Base-by-base conservation (phyloP, 164 flowering plant species). In the Pachysandra terminalis region DNA sequence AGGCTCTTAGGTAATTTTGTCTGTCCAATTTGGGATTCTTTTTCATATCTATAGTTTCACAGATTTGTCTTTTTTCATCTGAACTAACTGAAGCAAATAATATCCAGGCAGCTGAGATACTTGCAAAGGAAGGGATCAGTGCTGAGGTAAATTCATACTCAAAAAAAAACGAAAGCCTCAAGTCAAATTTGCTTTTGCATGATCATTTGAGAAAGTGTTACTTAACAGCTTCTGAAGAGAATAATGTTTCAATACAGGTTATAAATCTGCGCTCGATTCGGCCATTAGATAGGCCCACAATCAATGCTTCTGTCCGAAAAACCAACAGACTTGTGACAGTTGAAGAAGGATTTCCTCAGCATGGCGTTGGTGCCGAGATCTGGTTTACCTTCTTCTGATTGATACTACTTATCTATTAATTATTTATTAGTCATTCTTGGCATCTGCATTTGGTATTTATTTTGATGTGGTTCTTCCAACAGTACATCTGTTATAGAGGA, bases 321-420 rank as follows among this genome's bases (percentile, higher is more conserved):
- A 95, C 99, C 22, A 95, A 86, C 77, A 82, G 98, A 68, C 82
- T 95, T 32, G 90, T 95, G 10, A 92, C 99, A 3, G 86, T 92
- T 40, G 99, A 95, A 73, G 99, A 95, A 82, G 99, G 96, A 26
- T 87, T 92, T 66, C 99, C 98, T 64, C 99, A 95, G 76, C 97
- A 92, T 75, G 98, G 98, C 61, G 93, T 95, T 71, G 97, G 98
- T 10, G 97, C 98, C 59, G 99, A 95, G 79, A 95, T 95, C 75
- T 90, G 99, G 99, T 89, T 70, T 25, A 48, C 51, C 35, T 65
- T 64, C 68, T 73, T 62, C 62, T 41, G 22, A 40, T 16, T 61
- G 16, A 26, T 32, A 25, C 4, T 45, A 12, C 51, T 6, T 24
- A 12, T 55, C 3, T 37, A 2, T 19, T 12, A 15, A 10, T 45